A percentile compares a stretch with the other conserved stretches of the same genome.
Evolutionary conservation across 176 grass and related monocot genomes (phyloP).

Genomic region (Musa beccarii): DNA sequence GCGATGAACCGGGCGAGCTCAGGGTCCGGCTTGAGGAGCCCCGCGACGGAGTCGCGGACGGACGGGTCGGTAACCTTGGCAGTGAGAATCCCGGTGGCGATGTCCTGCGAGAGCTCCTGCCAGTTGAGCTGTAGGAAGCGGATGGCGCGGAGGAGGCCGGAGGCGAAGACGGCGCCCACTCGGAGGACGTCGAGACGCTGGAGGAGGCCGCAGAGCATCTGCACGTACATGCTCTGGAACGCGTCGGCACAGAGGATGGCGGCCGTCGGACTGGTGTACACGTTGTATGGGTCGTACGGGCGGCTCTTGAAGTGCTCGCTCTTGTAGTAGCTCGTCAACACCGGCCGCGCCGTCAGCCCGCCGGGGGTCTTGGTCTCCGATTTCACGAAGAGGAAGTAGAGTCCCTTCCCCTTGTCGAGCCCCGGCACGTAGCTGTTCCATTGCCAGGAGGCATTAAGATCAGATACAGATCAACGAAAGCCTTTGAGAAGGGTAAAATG

Average conservation of each 20-base stretch:
- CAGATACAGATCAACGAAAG: too few species aligned
- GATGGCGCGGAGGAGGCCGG: conserved; percentile 86
- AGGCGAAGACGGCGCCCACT: conserved; percentile 93
- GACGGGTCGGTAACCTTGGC: conserved; percentile 49
- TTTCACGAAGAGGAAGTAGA: conserved; percentile 95
- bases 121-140: conserved; percentile 94
- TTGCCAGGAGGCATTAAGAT: not conserved
- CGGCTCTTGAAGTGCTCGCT: conserved; percentile 88
- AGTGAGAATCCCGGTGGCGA: conserved; percentile 45
- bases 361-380: conserved; percentile 87
- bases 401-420: conserved; percentile 77
- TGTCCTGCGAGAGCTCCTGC: conserved; percentile 55
- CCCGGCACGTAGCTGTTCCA: conserved; percentile 58
- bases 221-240: conserved; percentile 98
- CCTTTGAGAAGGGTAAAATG: too few species aligned
- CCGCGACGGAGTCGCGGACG: conserved; percentile 58
- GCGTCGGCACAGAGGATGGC: conserved; percentile 88
- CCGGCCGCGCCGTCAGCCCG: conserved; percentile 69
- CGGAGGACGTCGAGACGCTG: conserved; percentile 80
- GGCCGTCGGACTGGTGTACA: conserved; percentile 81
- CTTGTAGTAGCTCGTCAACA: conserved; percentile 99
- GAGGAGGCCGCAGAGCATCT: conserved; percentile 88
- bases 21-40: conserved; percentile 43
- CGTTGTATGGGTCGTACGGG: conserved; percentile 67
- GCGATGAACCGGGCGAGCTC: conserved; percentile 54